Conservation (phyloP, 768 basidiomycete species). For the Scleroderma citrinum region DNA sequence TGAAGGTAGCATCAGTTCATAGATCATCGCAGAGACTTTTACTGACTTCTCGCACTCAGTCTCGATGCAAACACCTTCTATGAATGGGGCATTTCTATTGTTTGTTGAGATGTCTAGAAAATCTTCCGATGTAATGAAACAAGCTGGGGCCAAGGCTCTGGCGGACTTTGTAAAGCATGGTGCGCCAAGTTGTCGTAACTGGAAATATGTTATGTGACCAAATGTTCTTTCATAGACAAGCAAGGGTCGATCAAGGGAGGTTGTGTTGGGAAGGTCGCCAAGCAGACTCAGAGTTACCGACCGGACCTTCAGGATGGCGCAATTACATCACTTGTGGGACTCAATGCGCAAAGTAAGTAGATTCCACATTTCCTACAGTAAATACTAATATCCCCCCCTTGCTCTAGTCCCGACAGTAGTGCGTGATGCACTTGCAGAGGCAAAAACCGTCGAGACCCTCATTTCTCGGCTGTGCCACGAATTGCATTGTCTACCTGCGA, state of each 20-base stretch:
- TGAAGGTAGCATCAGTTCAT: constrained; percentile 10
- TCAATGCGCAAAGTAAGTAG: constrained; percentile 8
- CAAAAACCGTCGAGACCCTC: constrained; percentile 12
- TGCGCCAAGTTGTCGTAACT: constrained; percentile 1
- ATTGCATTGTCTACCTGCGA: constrained; percentile 16
- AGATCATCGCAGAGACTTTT: background rate
- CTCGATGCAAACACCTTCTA: constrained; percentile 13
- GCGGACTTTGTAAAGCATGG: constrained; percentile 13
- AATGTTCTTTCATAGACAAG: background rate
- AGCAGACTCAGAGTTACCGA: constrained; percentile 5
- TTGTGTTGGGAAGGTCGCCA: constrained; percentile 11
- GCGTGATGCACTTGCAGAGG: constrained; percentile 10
- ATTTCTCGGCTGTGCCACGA: constrained; percentile 12
- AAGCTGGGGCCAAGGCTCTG: constrained; percentile 9
- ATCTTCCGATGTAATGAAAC: constrained; percentile 16
- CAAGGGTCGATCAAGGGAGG: constrained; percentile 3
- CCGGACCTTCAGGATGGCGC: constrained; percentile 13
- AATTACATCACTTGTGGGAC: constrained; percentile 11
- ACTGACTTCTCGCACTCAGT: constrained; percentile 9
- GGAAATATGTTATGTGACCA: background rate
- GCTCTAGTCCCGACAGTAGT: constrained; percentile 6
- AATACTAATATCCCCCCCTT: background rate
- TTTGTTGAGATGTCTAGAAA: constrained; percentile 17
- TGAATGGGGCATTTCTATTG: constrained; percentile 11
- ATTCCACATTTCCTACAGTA: background rate